phyloP scores from a whole-genome alignment of 2,329 filamentous ascomycete genomes.

The Talaromyces piceae region DNA sequence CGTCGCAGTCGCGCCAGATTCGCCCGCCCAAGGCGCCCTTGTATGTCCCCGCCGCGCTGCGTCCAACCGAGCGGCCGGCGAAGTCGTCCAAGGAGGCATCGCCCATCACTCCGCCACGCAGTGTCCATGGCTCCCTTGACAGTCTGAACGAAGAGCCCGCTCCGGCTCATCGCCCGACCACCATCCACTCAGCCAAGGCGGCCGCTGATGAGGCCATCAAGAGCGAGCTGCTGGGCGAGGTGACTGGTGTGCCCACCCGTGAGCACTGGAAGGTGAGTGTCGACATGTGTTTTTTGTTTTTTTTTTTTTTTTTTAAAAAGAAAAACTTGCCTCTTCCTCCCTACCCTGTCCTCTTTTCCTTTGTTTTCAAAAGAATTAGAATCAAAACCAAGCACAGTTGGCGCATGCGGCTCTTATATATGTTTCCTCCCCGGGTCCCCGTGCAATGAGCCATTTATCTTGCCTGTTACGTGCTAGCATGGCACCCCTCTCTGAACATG shows the following conservation, averaged over 20 bases:
- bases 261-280: constrained; percentile 59
- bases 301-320: not conserved
- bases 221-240: constrained; percentile 45
- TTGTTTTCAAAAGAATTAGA: not conserved
- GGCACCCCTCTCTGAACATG: not conserved
- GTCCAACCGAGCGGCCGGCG: constrained; percentile 48
- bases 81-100: constrained; percentile 25
- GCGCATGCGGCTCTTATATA: not conserved
- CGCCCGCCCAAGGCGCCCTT: constrained; percentile 54
- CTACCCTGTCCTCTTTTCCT: not conserved
- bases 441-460: constrained; percentile 11
- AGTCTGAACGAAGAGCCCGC: constrained; percentile 31
- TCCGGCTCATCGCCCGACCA: constrained; percentile 30
- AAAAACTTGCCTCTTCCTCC: too few relatives aligned
- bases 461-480: constrained; percentile 12
- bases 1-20: constrained; percentile 47
- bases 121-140: constrained; percentile 50
- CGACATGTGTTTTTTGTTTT: not conserved
- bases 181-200: constrained; percentile 34
- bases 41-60: constrained; percentile 56
- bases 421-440: constrained; percentile 2
- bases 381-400: not conserved
- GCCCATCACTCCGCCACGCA: constrained; percentile 44
- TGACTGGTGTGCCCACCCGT: constrained; percentile 53
- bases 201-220: constrained; percentile 43